Evolutionary conservation across 306 rosid species (phyloP).

Genomic region (Prosopis cineraria): DNA sequence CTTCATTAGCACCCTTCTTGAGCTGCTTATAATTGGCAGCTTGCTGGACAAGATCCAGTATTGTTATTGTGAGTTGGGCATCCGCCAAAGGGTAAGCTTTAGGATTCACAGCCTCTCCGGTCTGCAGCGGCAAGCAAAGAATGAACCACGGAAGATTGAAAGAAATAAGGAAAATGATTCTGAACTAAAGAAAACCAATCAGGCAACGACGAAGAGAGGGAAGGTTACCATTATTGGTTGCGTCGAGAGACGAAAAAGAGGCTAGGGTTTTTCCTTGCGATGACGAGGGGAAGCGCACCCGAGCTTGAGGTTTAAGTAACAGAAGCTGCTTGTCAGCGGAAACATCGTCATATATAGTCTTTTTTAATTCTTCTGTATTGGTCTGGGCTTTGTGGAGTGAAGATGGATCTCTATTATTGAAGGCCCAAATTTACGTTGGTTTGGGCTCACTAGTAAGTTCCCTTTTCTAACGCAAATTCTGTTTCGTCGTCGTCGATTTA

Average conservation of each 20-base stretch:
- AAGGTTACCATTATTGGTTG: slow-evolving; percentile 53
- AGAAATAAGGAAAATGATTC: not conserved
- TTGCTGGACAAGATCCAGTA: slow-evolving; percentile 87
- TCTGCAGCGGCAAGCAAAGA: slow-evolving; percentile 42
- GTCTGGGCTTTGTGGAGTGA: not conserved
- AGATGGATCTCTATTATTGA: not conserved
- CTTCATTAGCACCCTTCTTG: slow-evolving; percentile 95
- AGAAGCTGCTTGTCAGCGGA: not conserved
- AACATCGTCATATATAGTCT: not conserved
- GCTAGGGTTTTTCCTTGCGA: slow-evolving; percentile 14
- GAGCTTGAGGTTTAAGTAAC: not conserved
- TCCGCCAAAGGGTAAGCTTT: slow-evolving; percentile 92
- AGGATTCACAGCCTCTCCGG: slow-evolving; percentile 81
- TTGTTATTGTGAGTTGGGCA: slow-evolving; percentile 73
- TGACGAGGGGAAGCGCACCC: not conserved
- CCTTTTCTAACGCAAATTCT: no score
- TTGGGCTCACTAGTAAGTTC: no score
- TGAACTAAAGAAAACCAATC: not conserved
- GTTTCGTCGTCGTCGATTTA: no score
- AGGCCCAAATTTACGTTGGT: not conserved
- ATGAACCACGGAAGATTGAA: not conserved
- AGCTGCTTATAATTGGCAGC: slow-evolving; percentile 91
- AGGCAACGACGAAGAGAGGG: not conserved
- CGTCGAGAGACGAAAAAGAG: slow-evolving; percentile 15
- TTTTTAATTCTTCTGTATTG: not conserved